Conservation (phyloP, 2,329 filamentous ascomycete species). For the Phialophora verrucosa region DNA sequence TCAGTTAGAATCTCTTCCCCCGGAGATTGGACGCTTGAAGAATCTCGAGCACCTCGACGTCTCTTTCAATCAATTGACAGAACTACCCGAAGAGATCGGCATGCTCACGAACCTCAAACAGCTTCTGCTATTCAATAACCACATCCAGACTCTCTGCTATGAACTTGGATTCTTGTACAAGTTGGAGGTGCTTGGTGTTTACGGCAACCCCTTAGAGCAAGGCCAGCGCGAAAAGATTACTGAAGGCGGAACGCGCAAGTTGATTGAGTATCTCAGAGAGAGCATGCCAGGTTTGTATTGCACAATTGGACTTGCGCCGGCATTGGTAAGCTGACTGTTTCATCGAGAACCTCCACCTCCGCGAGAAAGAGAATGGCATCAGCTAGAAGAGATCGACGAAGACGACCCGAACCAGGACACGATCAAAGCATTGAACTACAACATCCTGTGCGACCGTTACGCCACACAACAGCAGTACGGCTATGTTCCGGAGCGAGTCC, state of each 20-base stretch:
- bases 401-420: constrained; percentile 62
- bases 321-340: constrained; percentile 27
- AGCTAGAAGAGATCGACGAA: constrained; percentile 67
- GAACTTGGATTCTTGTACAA: constrained; percentile 89
- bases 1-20: constrained; percentile 79
- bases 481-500: constrained; percentile 80
- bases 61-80: constrained; percentile 82
- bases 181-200: constrained; percentile 85
- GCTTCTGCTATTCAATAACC: constrained; percentile 86
- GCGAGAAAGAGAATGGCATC: constrained; percentile 74
- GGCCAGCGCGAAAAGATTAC: constrained; percentile 80
- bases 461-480: constrained; percentile 85
- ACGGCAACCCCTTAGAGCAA: constrained; percentile 83
- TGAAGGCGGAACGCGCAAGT: constrained; percentile 82
- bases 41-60: constrained; percentile 83
- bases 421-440: constrained; percentile 89
- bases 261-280: constrained; percentile 84
- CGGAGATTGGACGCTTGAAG: constrained; percentile 80
- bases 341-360: constrained; percentile 77
- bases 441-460: constrained; percentile 93
- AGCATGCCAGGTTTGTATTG: constrained; percentile 74
- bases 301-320: not conserved
- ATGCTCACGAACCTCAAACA: constrained; percentile 94
- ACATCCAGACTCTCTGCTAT: constrained; percentile 75
- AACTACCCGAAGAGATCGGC: constrained; percentile 86